Evolutionary conservation across 805 yeast genomes (phyloP), one percentile per base, ranked within the genome.

Genomic region (Saturnispora serradocipensis): DNA sequence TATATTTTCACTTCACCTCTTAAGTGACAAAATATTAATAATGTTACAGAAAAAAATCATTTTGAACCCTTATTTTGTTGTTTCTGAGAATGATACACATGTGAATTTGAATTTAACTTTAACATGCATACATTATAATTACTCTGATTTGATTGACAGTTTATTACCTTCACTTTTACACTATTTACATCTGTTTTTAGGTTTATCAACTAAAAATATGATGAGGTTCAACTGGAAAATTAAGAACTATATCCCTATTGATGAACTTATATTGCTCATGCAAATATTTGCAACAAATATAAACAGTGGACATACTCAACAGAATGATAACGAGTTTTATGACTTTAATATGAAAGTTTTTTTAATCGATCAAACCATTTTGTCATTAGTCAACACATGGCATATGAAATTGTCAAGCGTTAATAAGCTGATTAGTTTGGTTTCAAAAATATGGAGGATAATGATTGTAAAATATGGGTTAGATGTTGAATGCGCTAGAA

Each of bases 201-300:
- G 75, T 59, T 72, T 76, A 55, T 74, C 75, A 52, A 76, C 77
- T 55, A 51, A 53, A 24, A 51, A 51, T 13, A 50, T 60, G 57
- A 44, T 49, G 27, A 57, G 74, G 51, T 80, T 69, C 61, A 80
- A 80, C 57, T 80, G 85, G 85, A 80, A 78, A 55, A 71, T 80
- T 46, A 74, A 80, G 58, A 69, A 82, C 44, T 77, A 78, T n/a
- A 72, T 80, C 46, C 86, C 86, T 3, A 68, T 80, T 48, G 84
- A 80, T 62, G 78, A 82, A 7, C 71, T 80, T 15, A 75, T 79
- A 13, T 61, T 80, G 49, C 65, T 79, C 53, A 67, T 77, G 56
- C 75, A 78, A 13, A 76, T 80, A 32, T 68, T 80, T 47, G 72
- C 77, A 2, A 75, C 78, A 7, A 81, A 80, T 59, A 67, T 78